phyloP scores from a whole-genome alignment of 2,329 filamentous ascomycete species.

The Phaeomoniella chlamydospora region DNA sequence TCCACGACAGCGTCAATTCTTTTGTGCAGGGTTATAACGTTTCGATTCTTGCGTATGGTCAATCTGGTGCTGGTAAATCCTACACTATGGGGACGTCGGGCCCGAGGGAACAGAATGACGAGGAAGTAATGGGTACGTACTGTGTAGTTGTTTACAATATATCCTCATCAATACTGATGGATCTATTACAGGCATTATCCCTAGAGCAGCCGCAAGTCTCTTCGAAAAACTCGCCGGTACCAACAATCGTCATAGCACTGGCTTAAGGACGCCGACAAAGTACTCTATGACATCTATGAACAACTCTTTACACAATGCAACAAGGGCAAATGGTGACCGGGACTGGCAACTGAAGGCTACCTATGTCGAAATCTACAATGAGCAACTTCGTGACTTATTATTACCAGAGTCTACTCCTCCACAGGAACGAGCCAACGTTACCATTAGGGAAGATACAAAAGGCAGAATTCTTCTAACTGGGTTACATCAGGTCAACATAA shows the following conservation, averaged over 20 bases:
- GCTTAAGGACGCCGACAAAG: slow-evolving; percentile 63
- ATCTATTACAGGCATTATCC: slow-evolving; percentile 76
- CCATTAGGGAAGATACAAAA: slow-evolving; percentile 85
- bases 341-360: slow-evolving; percentile 88
- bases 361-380: slow-evolving; percentile 93
- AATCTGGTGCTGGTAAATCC: slow-evolving; percentile 94
- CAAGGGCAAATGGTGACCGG: slow-evolving; percentile 43
- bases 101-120: slow-evolving; percentile 58
- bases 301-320: slow-evolving; percentile 17
- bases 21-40: slow-evolving; percentile 98
- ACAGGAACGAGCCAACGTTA: slow-evolving; percentile 63
- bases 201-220: slow-evolving; percentile 69
- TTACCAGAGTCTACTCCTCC: slow-evolving; percentile 57
- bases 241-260: slow-evolving; percentile 50
- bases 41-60: slow-evolving; percentile 88
- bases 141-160: no score
- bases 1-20: slow-evolving; percentile 75
- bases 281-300: slow-evolving; percentile 51
- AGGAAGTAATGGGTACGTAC: slow-evolving; percentile 61
- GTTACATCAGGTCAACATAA: slow-evolving; percentile 73
- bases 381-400: slow-evolving; percentile 81
- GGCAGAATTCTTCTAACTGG: slow-evolving; percentile 90
- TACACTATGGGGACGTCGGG: slow-evolving; percentile 98
- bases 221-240: slow-evolving; percentile 72
- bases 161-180: no score